phyloP scores from a whole-genome alignment of 2,329 filamentous ascomycete species.

The Colletotrichum lupini region DNA sequence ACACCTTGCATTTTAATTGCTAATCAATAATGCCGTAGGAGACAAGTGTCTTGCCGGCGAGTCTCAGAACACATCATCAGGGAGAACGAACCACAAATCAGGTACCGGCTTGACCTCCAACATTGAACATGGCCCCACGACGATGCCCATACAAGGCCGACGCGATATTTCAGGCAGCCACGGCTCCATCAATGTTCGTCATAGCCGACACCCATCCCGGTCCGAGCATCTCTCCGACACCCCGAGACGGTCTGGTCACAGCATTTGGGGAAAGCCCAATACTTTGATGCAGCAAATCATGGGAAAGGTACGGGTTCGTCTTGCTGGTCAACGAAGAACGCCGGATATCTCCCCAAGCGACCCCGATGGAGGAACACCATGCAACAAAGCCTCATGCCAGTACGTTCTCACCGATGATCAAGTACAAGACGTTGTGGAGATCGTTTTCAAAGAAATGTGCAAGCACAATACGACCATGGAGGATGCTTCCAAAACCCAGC shows the following conservation, averaged over 20 bases:
- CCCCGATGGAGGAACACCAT: background rate
- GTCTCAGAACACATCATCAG: too few relatives aligned
- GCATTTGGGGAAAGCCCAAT: background rate
- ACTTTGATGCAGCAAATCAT: slow-evolving; percentile 4
- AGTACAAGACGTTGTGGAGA: slow-evolving; percentile 23
- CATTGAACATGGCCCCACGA: background rate
- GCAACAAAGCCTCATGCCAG: slow-evolving; percentile 1
- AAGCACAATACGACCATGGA: background rate
- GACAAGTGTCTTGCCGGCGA: too few relatives aligned
- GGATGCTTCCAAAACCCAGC: background rate
- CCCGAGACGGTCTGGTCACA: background rate
- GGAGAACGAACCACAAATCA: too few relatives aligned
- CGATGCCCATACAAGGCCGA: background rate
- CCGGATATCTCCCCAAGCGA: background rate
- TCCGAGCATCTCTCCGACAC: background rate
- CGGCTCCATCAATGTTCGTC: background rate
- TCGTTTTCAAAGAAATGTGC: slow-evolving; percentile 21
- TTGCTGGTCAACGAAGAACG: background rate
- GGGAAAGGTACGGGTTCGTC: slow-evolving; percentile 6
- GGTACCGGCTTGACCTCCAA: background rate
- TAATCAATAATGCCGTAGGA: background rate
- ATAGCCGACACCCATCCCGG: fast-evolving
- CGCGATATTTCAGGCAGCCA: background rate
- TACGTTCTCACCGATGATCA: slow-evolving; percentile 16
- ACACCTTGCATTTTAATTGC: background rate